Percentiles rank a stretch among this genome's conserved stretches.
Conservation (phyloP, 2,329 filamentous ascomycete species). For the Talaromyces atroroseus region DNA sequence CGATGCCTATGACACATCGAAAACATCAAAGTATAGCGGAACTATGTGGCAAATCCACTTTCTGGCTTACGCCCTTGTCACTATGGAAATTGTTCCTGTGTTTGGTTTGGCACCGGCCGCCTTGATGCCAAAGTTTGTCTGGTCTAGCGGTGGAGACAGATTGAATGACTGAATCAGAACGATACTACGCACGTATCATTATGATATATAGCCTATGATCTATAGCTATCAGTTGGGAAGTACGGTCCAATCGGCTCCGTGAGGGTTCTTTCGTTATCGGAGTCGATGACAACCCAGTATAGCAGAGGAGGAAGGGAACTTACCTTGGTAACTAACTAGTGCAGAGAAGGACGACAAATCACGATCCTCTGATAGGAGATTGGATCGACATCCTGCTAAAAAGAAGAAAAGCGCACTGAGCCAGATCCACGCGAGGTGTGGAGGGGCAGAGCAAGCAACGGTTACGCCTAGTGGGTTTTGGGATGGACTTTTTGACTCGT, state of each 20-base stretch:
- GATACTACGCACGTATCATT: background rate
- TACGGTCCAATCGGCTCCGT: background rate
- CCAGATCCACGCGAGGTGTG: conserved; percentile 17
- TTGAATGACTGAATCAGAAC: conserved; percentile 2
- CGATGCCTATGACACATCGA: conserved; percentile 1
- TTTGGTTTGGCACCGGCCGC: conserved; percentile 31
- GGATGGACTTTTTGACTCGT: conserved; percentile 29
- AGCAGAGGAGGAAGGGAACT: background rate
- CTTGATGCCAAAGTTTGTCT: conserved; percentile 11
- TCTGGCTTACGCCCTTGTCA: background rate
- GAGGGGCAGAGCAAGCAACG: conserved; percentile 14
- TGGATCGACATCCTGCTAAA: conserved; percentile 2
- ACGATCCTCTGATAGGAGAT: conserved; percentile 6
- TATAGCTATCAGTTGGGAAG: background rate
- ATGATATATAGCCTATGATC: background rate
- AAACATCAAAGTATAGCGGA: background rate
- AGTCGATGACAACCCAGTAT: background rate
- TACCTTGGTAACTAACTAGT: background rate
- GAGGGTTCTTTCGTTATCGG: background rate
- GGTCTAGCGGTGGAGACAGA: conserved; percentile 4
- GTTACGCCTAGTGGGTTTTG: conserved; percentile 5
- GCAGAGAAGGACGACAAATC: conserved; percentile 3
- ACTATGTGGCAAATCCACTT: conserved; percentile 14
- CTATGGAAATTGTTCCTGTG: conserved; percentile 42
- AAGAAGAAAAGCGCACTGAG: conserved; percentile 6